Evolutionary conservation across 257 asterid genomes (phyloP).

Genomic region (Jacaranda copaia): DNA sequence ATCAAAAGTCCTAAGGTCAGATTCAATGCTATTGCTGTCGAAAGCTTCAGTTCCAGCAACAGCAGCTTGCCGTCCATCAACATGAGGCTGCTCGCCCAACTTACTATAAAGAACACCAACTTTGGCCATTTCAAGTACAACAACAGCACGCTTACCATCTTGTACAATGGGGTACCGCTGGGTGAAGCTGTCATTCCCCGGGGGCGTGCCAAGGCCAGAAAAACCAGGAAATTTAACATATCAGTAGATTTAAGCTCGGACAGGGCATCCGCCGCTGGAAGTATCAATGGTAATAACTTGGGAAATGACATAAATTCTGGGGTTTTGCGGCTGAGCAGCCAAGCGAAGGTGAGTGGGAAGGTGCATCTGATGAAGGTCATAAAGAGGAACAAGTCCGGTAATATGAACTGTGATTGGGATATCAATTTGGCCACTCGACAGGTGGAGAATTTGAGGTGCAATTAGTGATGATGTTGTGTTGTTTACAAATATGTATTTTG

Average conservation of each 20-base stretch:
- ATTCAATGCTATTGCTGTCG: constrained; percentile 27
- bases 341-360: constrained; percentile 32
- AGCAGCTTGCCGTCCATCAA: constrained; percentile 24
- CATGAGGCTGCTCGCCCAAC: constrained; percentile 30
- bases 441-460: constrained; percentile 35
- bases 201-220: constrained; percentile 24
- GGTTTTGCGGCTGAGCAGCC: constrained; percentile 32
- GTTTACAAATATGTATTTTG: neutral
- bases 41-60: constrained; percentile 28
- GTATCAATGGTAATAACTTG: neutral
- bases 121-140: constrained; percentile 41
- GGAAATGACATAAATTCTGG: constrained; percentile 26
- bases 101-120: constrained; percentile 37
- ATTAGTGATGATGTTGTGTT: neutral
- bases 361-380: constrained; percentile 41
- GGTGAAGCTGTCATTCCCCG: constrained; percentile 34
- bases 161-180: constrained; percentile 29
- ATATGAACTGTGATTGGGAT: constrained; percentile 37
- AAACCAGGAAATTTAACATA: constrained; percentile 20
- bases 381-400: constrained; percentile 39
- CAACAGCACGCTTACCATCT: constrained; percentile 23
- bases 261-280: neutral
- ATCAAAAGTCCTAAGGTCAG: constrained; percentile 36
- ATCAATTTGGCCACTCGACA: constrained; percentile 20
- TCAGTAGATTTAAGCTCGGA: constrained; percentile 18